Base-by-base conservation (phyloP, 1,284 basidiomycete genomes). In the Neolentinus lepideus region DNA sequence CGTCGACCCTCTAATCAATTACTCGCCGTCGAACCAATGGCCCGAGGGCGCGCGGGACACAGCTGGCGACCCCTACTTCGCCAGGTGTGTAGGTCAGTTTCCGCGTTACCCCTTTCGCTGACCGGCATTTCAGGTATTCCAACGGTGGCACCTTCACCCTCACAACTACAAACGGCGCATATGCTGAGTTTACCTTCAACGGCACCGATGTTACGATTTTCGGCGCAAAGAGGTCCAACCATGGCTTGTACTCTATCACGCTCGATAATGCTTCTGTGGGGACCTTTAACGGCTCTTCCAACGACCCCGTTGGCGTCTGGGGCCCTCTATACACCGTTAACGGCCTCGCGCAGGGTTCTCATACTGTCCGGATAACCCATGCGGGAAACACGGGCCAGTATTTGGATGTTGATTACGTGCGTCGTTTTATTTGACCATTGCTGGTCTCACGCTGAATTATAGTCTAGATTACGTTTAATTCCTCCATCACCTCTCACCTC, bases 1-100 rank as follows among this genome's bases (percentile, higher is more conserved):
- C 55, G 67, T 64, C 48, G 71, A 70, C 8, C 74, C 75, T 3
- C 57, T 73, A 12, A 67, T 77, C 38, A 54, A 59, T 8, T 76
- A 74, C 57, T 65, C 66, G 55, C 38, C 65, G 43, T 64, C 38
- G 19, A 21, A 6, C 19, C 38, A 58, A 48, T 76, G 74, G 72
- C 22, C 10, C 3, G 60, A 64, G 25, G 72, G 71, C 9, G 60
- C 57, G 14, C 61, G 63, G 21, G 45, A 55, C 12, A 55, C 54
- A 16, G 12, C 38, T 3, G 16, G 8, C 31, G 68, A 71, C 53
- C 24, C 33, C 1, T 58, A 46, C 2, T 57, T 61, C 25, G 63
- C 63, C 38, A 55, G 55, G 68, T 69, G 48, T 54, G 63, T 58
- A 14, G 50, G 31, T 16, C 22, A 19, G 29, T 25, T 12, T n/a